A percentile compares a stretch with the other conserved stretches of the same genome.
Conservation (phyloP, 2,329 filamentous ascomycete genomes). For the Tolypocladium guangdongense region DNA sequence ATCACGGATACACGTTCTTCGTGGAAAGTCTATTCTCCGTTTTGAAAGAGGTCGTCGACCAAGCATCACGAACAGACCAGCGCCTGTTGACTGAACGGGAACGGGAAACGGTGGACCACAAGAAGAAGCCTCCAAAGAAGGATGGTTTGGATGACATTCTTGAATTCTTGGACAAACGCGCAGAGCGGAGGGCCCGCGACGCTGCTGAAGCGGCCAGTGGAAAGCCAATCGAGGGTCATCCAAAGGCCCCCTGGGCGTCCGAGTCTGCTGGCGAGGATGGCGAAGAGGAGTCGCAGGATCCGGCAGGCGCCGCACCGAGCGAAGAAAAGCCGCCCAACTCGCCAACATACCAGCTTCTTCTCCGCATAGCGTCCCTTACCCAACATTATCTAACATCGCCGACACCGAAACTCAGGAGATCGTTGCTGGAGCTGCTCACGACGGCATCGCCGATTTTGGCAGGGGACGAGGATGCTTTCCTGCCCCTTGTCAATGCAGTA, state of each 20-base stretch:
- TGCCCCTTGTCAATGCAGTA: constrained; percentile 80
- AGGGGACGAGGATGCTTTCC: constrained; percentile 67
- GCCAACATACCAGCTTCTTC: constrained; percentile 69
- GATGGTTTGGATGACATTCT: constrained; percentile 33
- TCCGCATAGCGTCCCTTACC: constrained; percentile 71
- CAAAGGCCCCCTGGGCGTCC: constrained; percentile 25
- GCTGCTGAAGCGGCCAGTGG: constrained; percentile 23
- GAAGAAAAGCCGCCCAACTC: constrained; percentile 55
- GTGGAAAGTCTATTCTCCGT: constrained; percentile 80
- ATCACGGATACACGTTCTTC: constrained; percentile 81
- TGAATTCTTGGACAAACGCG: constrained; percentile 51
- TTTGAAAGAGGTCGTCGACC: constrained; percentile 70
- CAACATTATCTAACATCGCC: constrained; percentile 86
- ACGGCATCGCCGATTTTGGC: constrained; percentile 64
- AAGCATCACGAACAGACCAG: constrained; percentile 54
- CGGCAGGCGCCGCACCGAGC: constrained; percentile 21
- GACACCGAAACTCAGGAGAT: constrained; percentile 66
- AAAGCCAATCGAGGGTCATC: constrained; percentile 16
- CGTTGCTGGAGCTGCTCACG: constrained; percentile 64
- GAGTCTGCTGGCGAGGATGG: constrained; percentile 19
- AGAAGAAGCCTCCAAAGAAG: constrained; percentile 22
- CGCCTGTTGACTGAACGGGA: constrained; percentile 34
- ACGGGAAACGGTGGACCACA: constrained; percentile 26
- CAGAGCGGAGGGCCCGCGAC: constrained; percentile 20
- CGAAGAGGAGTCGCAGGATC: constrained; percentile 22